Evolutionary conservation across 352 stramenopile genomes (phyloP).

Genomic region (Blastocystis sp.): DNA sequence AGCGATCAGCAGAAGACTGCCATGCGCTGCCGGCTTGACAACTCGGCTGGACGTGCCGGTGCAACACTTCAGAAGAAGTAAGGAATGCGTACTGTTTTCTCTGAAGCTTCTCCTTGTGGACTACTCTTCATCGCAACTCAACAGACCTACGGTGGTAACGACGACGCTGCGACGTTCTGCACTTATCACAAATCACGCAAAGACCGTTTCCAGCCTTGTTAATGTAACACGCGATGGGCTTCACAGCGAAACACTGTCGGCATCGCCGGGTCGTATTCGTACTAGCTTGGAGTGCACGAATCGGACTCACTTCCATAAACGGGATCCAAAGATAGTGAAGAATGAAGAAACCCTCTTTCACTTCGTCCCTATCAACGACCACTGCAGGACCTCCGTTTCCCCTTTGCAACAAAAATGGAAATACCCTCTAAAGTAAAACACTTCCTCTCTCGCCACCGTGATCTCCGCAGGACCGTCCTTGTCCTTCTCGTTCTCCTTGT

Average conservation of each 20-base stretch:
- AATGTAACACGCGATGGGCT: slow-evolving; percentile 16
- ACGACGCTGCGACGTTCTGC: slow-evolving; percentile 4
- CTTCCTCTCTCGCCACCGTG: neutral
- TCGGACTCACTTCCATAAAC: too few species aligned
- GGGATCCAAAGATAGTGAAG: too few species aligned
- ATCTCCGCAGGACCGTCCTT: neutral
- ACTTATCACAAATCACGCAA: slow-evolving; percentile 45
- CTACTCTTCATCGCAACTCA: neutral
- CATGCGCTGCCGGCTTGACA: too few species aligned
- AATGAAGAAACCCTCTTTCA: too few species aligned
- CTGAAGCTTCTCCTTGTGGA: slow-evolving; percentile 24
- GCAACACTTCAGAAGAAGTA: neutral
- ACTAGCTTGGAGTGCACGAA: neutral
- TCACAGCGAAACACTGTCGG: slow-evolving; percentile 51
- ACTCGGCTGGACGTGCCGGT: too few species aligned
- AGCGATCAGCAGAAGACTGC: neutral
- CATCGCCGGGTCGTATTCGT: slow-evolving; percentile 13
- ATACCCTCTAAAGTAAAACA: slow-evolving; percentile 74
- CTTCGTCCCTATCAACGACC: neutral
- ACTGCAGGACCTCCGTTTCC: neutral
- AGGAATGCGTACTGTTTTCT: neutral
- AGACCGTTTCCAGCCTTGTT: slow-evolving; percentile 12
- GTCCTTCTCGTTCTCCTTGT: neutral
- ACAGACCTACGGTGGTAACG: slow-evolving; percentile 28
- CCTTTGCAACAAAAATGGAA: slow-evolving; percentile 28